Base-by-base conservation (phyloP, 495 filamentous ascomycete species). In the Halenospora varia region DNA sequence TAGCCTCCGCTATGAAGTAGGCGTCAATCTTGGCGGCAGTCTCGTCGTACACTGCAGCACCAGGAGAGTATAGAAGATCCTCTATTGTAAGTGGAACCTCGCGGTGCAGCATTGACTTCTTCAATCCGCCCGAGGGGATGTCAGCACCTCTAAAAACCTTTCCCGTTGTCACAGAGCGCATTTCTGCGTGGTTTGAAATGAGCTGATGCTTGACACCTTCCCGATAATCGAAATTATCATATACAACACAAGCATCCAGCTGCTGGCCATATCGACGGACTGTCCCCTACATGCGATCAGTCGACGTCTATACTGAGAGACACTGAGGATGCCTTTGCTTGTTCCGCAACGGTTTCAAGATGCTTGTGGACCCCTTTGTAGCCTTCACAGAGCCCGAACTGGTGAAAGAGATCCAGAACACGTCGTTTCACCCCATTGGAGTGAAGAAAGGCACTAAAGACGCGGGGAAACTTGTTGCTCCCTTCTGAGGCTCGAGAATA, bases 191-290 rank as follows among this genome's bases (percentile, higher is more conserved):
- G 44, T 47, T 47, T 47, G 20, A 47, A 47, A 47, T 47, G 17
- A 47, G 44, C n/a, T 47, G 17, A 47, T 47, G n/a, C 44, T 47
- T 47, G 17, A 47, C 44, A 47, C 44, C 44, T 23, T 47, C 44
- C 17, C 17, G 4, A 47, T 47, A 47, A 47, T 47, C 20, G 44
- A 47, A 47, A 47, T 47, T 47, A 17, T 47, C n/a, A 23, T 47
- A 47, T 23, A 47, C n/a, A 47, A 47, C 44, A 47, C 44, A 47
- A 47, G 44, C 44, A 47, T 47, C 44, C 17, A 47, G 44, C 44
- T 47, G 44, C 44, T 47, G 44, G 44, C 44, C n/a, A 47, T 47
- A 47, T 47, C 20, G 44, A 47, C 44, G n/a, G 44, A 47, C 44
- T 6, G 44, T 17, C n/a, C 20, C 44, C 44, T 47, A 17, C 44